Evolutionary conservation across 2,329 filamentous ascomycete species (phyloP).

Genomic region (Tolypocladium ovalisporum): DNA sequence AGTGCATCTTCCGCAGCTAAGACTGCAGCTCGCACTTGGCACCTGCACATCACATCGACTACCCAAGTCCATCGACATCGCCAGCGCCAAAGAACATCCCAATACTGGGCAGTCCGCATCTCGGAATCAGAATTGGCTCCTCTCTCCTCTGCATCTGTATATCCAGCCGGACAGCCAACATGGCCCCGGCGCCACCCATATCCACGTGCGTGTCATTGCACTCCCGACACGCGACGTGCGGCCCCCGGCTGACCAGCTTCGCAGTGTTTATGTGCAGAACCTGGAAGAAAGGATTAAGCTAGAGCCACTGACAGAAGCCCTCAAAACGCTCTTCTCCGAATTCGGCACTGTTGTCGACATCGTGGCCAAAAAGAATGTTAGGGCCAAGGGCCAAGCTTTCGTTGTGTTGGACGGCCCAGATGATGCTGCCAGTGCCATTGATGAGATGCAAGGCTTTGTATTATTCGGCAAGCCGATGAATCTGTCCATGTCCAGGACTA

Average conservation of each 20-base stretch:
- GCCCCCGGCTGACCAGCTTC: conserved; percentile 21
- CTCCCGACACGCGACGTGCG: conserved; percentile 43
- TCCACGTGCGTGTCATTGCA: conserved; percentile 69
- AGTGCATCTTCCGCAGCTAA: neutral
- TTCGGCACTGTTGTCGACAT: conserved; percentile 81
- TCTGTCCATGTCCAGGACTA: conserved; percentile 68
- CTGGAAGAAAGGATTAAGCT: conserved; percentile 88
- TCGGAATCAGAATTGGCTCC: neutral
- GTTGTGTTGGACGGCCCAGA: conserved; percentile 79
- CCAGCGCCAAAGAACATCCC: neutral
- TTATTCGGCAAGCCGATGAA: conserved; percentile 87
- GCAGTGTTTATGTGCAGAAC: conserved; percentile 64
- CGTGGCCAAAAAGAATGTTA: conserved; percentile 79
- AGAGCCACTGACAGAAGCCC: conserved; percentile 60
- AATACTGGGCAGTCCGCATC: neutral
- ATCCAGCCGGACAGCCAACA: conserved; percentile 7
- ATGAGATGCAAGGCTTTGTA: conserved; percentile 86
- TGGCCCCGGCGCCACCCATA: conserved; percentile 36
- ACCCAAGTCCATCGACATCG: neutral
- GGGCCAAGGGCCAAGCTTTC: conserved; percentile 92
- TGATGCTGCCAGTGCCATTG: conserved; percentile 69
- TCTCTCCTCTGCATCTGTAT: neutral
- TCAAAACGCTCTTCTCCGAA: conserved; percentile 73
- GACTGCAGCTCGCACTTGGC: neutral
- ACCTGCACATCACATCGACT: neutral